A percentile compares a stretch with the other conserved stretches of the same genome.
These are phyloP conservation scores for Tolypocladium pustulatum DNA, from an alignment of 2,329 filamentous ascomycete genomes.

Conservation along the genomic window DNA sequence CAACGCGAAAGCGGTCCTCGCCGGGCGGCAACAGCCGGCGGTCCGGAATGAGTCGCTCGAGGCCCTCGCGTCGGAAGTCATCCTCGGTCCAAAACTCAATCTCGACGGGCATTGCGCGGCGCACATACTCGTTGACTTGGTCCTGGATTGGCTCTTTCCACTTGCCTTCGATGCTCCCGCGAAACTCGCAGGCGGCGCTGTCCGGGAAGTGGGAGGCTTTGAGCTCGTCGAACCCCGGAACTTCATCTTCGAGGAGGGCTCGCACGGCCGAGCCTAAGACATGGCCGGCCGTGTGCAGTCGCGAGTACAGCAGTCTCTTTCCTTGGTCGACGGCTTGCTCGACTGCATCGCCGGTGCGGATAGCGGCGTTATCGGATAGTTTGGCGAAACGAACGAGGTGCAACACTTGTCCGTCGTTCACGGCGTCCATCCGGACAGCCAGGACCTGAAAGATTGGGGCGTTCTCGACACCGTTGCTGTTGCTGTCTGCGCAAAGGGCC, in stretches of 20 bases:
- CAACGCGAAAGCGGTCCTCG: constrained; percentile 51
- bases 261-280: constrained; percentile 60
- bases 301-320: constrained; percentile 53
- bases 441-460: constrained; percentile 32
- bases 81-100: constrained; percentile 57
- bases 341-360: constrained; percentile 32
- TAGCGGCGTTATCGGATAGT: constrained; percentile 12
- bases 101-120: constrained; percentile 43
- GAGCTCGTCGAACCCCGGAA: constrained; percentile 49
- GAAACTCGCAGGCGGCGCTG: constrained; percentile 57
- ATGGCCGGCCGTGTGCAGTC: constrained; percentile 65
- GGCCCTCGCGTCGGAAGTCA: constrained; percentile 42
- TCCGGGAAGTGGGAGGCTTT: constrained; percentile 66
- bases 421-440: constrained; percentile 44
- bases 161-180: constrained; percentile 53
- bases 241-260: constrained; percentile 38
- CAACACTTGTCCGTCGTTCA: constrained; percentile 44
- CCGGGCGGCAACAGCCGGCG: constrained; percentile 30
- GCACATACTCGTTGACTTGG: constrained; percentile 48
- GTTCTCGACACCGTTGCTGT: constrained; percentile 34
- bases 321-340: constrained; percentile 48
- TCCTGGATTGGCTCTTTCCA: constrained; percentile 53
- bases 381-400: constrained; percentile 52
- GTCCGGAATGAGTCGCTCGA: constrained; percentile 47
- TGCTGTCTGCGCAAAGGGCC: constrained; percentile 31